These are phyloP conservation scores for Polyporus tsugae DNA, from an alignment of 1,284 basidiomycete genomes.

Conservation along the genomic window DNA sequence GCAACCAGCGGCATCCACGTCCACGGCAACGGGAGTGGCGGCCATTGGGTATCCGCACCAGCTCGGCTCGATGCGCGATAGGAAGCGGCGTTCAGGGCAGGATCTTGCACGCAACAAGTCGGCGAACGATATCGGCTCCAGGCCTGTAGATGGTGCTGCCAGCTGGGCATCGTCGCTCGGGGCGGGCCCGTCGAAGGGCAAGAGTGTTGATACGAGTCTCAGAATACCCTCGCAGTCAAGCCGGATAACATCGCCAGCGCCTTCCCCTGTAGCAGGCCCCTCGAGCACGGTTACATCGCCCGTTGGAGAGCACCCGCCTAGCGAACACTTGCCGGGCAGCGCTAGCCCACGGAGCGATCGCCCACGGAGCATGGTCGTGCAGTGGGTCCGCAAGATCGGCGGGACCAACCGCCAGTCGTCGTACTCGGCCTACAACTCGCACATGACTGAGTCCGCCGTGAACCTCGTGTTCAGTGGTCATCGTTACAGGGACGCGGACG, in stretches of 20 bases:
- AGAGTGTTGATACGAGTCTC: constrained; percentile 32
- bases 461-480: not conserved
- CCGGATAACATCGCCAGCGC: constrained; percentile 33
- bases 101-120: constrained; percentile 37
- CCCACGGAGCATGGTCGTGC: constrained; percentile 36
- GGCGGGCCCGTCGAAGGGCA: constrained; percentile 32
- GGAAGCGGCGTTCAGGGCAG: constrained; percentile 34
- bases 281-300: constrained; percentile 33
- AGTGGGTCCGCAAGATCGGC: constrained; percentile 32
- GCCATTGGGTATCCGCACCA: constrained; percentile 8
- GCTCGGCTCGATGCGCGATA: constrained; percentile 33
- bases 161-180: constrained; percentile 11
- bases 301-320: constrained; percentile 27
- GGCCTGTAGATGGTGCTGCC: constrained; percentile 2
- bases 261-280: constrained; percentile 28
- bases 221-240: constrained; percentile 29
- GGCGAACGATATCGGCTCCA: constrained; percentile 34
- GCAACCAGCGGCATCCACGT: constrained; percentile 3
- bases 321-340: constrained; percentile 31
- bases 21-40: not conserved
- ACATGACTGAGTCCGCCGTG: constrained; percentile 26
- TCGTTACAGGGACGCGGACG: constrained; percentile 14
- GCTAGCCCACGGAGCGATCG: constrained; percentile 40
- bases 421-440: constrained; percentile 28
- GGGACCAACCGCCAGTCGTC: constrained; percentile 27